phyloP scores from a whole-genome alignment of 2,329 filamentous ascomycete species.

The Chaetomiaceae sp. region DNA sequence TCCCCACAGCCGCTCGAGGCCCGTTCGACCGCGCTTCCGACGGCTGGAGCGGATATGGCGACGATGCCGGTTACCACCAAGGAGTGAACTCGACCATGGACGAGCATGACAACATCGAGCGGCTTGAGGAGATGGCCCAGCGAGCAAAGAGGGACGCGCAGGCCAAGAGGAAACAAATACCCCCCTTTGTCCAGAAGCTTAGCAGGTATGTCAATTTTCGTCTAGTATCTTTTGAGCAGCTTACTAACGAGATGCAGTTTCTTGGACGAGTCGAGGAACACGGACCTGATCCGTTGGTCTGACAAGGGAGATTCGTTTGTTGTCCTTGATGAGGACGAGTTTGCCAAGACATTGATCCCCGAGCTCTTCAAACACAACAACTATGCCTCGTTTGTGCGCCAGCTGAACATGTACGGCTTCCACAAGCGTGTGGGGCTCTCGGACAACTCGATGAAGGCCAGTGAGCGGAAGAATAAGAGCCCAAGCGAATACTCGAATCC shows the following conservation, averaged over 20 bases:
- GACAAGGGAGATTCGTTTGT: conserved; percentile 95
- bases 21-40: conserved; percentile 29
- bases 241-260: conserved; percentile 56
- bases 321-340: conserved; percentile 94
- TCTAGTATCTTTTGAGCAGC: not conserved
- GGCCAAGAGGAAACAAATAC: conserved; percentile 89
- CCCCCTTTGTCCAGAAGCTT: conserved; percentile 94
- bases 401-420: conserved; percentile 97
- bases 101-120: conserved; percentile 68
- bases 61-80: conserved; percentile 38
- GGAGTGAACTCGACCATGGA: conserved; percentile 34
- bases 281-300: conserved; percentile 93
- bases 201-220: conserved; percentile 62
- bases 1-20: conserved; percentile 38
- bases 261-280: conserved; percentile 86
- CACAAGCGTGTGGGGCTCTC: conserved; percentile 92
- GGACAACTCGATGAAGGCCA: conserved; percentile 96
- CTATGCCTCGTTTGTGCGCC: conserved; percentile 91
- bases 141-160: conserved; percentile 83
- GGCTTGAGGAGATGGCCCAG: conserved; percentile 73
- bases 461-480: conserved; percentile 94
- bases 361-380: conserved; percentile 99
- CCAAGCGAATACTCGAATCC: conserved; percentile 98
- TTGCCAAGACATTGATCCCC: conserved; percentile 92
- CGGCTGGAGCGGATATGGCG: conserved; percentile 37